Base-by-base conservation (phyloP, 257 asterid genomes). In the Lantana camara region DNA sequence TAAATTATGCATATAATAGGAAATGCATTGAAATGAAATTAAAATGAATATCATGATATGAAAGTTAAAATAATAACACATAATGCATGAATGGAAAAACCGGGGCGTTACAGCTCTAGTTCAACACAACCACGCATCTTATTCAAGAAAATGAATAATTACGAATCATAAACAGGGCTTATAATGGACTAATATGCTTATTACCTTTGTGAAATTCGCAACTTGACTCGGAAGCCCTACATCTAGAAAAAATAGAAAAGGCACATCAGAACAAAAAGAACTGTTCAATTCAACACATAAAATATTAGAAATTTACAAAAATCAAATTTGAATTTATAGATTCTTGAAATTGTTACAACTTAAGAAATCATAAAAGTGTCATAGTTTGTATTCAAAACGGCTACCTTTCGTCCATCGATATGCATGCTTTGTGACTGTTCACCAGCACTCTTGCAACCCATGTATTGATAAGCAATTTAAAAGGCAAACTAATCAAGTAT, bases 401-500 rank as follows among this genome's bases (percentile, higher is more conserved):
- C 57, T 63, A 93, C 97, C 96, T 83, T 79, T 69, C 81, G 79
- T 30, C 97, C 99, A 54, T 93, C 97, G 66, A 56, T 60, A n/a
- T n/a, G 63, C 95, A 85, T 37, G 99, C 99, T 64, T 84, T 75
- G 44, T 77, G 68, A 64, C 92, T 93, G 80, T 63, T 87, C 61
- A 93, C 99, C 69, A 93, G 85, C 71, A 93, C 99, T 58, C 92
- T 76, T 22, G 97, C 95, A 75, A 97, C 99, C 99, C 99, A 93
- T 75, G 97, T 93, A 73, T 79, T 63, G 24, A 54, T 38, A 64
- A 37, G 72, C 9, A 34, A 37, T 64, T 22, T 19, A 62, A 21
- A 46, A 63, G n/a, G 27, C 3, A 15, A 66, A 17, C 20, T 52
- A 58, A 32, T 61, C 56, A 50, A n/a, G 9, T 7, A 16, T 40